Conservation (phyloP, 768 basidiomycete species). For the Postia placenta region DNA sequence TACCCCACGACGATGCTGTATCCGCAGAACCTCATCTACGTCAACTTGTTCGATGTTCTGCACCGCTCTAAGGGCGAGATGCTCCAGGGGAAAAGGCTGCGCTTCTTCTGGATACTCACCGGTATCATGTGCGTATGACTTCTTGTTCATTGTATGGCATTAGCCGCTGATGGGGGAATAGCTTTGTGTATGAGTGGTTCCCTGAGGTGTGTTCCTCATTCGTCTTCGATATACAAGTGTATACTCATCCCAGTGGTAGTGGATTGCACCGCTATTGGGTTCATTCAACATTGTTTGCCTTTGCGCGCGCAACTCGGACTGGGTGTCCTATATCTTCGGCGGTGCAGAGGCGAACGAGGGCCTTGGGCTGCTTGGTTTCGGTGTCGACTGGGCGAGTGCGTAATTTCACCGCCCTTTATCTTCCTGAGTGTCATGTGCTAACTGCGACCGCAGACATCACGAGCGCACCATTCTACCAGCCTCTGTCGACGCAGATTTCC, state of each 20-base stretch:
- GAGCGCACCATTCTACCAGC: conserved; percentile 1
- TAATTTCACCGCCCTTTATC: background rate
- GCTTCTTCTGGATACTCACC: conserved; percentile 4
- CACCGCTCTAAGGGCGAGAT: conserved; percentile 4
- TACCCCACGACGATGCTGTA: conserved; percentile 3
- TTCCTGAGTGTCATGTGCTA: background rate
- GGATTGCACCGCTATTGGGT: conserved; percentile 1
- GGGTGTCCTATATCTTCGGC: conserved; percentile 5
- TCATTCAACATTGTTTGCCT: conserved; percentile 6
- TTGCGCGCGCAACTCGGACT: conserved; percentile 1
- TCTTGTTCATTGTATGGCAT: no score
- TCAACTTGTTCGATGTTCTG: conserved; percentile 4
- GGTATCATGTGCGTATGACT: background rate
- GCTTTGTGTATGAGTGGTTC: conserved; percentile 3
- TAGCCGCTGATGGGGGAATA: background rate
- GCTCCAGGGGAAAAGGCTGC: conserved; percentile 2
- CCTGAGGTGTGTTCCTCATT: background rate
- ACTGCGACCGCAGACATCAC: conserved; percentile 3
- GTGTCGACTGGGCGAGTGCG: conserved; percentile 3
- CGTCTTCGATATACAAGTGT: background rate
- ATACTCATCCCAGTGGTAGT: background rate
- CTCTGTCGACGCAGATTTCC: conserved; percentile 1
- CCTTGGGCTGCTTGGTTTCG: conserved; percentile 1
- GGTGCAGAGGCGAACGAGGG: conserved; percentile 4
- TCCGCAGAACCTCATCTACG: conserved; percentile 3